Evolutionary conservation across 345 rosid genomes (phyloP), one percentile per base, ranked within the genome.

Genomic region (Laguncularia racemosa): DNA sequence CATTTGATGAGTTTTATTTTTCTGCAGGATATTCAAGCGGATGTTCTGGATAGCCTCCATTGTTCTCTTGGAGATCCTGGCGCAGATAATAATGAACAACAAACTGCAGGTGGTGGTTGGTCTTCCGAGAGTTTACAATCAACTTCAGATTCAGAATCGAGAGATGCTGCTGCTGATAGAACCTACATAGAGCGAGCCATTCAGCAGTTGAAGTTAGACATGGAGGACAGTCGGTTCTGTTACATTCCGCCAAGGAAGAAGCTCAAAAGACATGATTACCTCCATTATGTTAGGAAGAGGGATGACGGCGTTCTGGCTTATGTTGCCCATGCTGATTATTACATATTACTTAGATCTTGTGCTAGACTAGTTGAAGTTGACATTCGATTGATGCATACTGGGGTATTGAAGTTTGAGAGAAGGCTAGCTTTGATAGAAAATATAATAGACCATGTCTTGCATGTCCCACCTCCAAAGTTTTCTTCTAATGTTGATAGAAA

Each of bases 301-400:
- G 84, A 81, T 20, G 76, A 78, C 21, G 95, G 92, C 44, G 66
- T 68, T 17, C 57, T 74, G 44, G 64, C 75, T 26, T 84, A 81
- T 5, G 80, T 62, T 12, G 89, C 89, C 13, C 97, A 86, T 59
- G 93, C 91, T 3, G 96, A 89, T 74, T 86, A 92, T 65, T 89
- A 84, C 74, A 81, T 89, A 50, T 63, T 86, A 52, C 83, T 86
- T 58, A 79, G 82, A 13, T 78, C 78, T 46, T 89, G 91, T 59
- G 93, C 89, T 17, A 65, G 56, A 55, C 78, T 73, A 8, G 85
- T 80, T 17, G 76, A 82, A 72, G 75, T 91, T 7, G 92, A 86
- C 51, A 60, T 61, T 20, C 74, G 89, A 59, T 73, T 63, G 51
- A 79, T 91, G 91, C 95, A 91, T 56, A 56, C 67, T 18, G 86